These are phyloP conservation scores for Capsella bursapastoris DNA, from an alignment of 345 rosid species.

Conservation along the genomic window DNA sequence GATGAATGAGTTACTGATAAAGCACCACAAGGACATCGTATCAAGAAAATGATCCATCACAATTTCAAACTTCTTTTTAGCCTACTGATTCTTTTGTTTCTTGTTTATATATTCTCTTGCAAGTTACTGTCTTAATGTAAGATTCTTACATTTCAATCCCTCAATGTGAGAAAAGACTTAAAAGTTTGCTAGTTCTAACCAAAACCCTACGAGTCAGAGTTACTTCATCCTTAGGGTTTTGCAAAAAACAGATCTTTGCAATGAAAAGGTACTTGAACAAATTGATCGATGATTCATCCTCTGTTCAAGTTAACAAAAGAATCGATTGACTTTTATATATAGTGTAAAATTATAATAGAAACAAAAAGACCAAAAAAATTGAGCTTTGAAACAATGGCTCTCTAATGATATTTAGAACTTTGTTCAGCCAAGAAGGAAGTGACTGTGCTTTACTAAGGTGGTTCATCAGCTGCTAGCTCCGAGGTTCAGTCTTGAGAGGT, in stretches of 20 bases:
- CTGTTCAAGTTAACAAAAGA: constrained; percentile 10
- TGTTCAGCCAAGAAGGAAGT: neutral
- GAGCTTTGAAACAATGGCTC: constrained; percentile 9
- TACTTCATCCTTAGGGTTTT: neutral
- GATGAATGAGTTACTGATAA: constrained; percentile 59
- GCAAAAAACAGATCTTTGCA: neutral
- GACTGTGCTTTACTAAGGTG: constrained; percentile 2
- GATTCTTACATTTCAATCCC: constrained; percentile 6
- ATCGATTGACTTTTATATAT: constrained; percentile 4
- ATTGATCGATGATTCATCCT: constrained; percentile 12
- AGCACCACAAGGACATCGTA: constrained; percentile 51
- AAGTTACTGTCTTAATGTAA: neutral
- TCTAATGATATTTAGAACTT: neutral
- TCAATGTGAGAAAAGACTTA: neutral
- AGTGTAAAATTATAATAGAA: neutral
- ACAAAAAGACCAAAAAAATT: neutral
- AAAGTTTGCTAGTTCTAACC: constrained; percentile 4
- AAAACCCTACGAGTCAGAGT: neutral
- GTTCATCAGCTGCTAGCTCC: constrained; percentile 44
- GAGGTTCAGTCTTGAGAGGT: constrained; percentile 40
- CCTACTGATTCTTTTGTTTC: constrained; percentile 33
- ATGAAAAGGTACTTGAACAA: constrained; percentile 7
- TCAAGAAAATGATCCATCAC: constrained; percentile 36
- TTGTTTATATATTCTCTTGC: constrained; percentile 22
- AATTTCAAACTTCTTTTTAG: neutral